Evolutionary conservation across 2,329 filamentous ascomycete species (phyloP).

Genomic region (Neonectria ditissima): DNA sequence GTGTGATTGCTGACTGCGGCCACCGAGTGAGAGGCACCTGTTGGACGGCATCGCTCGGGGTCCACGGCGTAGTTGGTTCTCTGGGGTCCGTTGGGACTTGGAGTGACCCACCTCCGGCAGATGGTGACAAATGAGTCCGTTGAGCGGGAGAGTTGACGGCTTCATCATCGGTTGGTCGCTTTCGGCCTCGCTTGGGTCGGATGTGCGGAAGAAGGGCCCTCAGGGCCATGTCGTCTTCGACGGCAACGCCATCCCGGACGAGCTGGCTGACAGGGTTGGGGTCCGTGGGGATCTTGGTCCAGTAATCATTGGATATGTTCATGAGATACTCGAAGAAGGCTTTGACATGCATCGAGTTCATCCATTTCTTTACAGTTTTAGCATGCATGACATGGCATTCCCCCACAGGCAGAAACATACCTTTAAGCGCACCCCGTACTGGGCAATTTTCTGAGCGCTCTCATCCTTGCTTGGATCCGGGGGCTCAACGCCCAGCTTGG

Average conservation of each 20-base stretch:
- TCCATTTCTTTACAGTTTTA: constrained; percentile 77
- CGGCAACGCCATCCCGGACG: constrained; percentile 81
- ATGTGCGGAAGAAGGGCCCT: constrained; percentile 85
- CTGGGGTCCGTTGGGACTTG: constrained; percentile 58
- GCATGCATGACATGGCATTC: background rate
- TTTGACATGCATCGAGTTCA: constrained; percentile 96
- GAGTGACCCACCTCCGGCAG: constrained; percentile 59
- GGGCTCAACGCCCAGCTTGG: constrained; percentile 88
- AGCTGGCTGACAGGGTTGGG: constrained; percentile 72
- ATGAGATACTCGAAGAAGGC: constrained; percentile 93
- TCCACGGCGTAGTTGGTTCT: constrained; percentile 52
- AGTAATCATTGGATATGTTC: constrained; percentile 82
- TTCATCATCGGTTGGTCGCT: constrained; percentile 73
- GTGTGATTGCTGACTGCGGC: constrained; percentile 82
- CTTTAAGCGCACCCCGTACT: constrained; percentile 93
- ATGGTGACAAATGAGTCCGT: constrained; percentile 70
- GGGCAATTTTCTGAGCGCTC: constrained; percentile 92
- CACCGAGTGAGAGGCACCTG: constrained; percentile 76
- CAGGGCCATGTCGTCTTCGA: constrained; percentile 90
- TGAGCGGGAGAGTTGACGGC: constrained; percentile 64
- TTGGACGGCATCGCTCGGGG: constrained; percentile 47
- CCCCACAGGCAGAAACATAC: constrained; percentile 55
- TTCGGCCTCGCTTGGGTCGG: constrained; percentile 70
- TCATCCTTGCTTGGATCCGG: constrained; percentile 85
- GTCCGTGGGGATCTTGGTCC: constrained; percentile 76